Conservation (phyloP, 768 basidiomycete species). For the Hygrocybe coccinea region DNA sequence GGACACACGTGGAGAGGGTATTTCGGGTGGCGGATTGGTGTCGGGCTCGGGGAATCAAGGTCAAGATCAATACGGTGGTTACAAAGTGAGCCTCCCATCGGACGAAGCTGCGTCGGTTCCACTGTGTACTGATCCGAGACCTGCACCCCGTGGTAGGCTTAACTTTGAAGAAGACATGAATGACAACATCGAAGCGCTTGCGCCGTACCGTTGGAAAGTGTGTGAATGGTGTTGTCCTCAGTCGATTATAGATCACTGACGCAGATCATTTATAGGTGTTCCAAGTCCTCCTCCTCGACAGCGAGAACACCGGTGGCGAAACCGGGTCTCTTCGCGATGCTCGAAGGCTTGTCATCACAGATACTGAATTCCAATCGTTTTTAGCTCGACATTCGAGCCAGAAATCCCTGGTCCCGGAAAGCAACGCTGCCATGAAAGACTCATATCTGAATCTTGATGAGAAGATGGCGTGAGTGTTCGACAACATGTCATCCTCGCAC, state of each 20-base stretch:
- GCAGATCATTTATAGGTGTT: conserved; percentile 13
- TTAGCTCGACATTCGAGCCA: conserved; percentile 27
- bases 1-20: conserved; percentile 30
- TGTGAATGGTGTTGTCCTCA: conserved; percentile 1
- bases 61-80: conserved; percentile 36
- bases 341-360: conserved; percentile 29
- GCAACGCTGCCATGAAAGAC: conserved; percentile 36
- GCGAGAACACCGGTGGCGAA: conserved; percentile 32
- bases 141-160: conserved; percentile 26
- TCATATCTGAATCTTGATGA: conserved; percentile 37
- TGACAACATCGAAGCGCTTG: conserved; percentile 28
- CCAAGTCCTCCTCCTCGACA: conserved; percentile 33
- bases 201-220: conserved; percentile 40
- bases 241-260: neutral
- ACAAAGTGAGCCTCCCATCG: conserved; percentile 10
- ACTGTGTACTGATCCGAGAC: neutral
- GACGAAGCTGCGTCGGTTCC: neutral
- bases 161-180: conserved; percentile 42
- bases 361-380: conserved; percentile 31
- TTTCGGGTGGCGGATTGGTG: conserved; percentile 35
- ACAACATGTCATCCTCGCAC: neutral
- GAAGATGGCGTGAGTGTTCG: conserved; percentile 27
- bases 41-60: conserved; percentile 30
- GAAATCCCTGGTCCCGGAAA: conserved; percentile 32
- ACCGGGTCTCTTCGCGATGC: conserved; percentile 32